Evolutionary conservation across 495 filamentous ascomycete species (phyloP).

Genomic region (Tricharina praecox): DNA sequence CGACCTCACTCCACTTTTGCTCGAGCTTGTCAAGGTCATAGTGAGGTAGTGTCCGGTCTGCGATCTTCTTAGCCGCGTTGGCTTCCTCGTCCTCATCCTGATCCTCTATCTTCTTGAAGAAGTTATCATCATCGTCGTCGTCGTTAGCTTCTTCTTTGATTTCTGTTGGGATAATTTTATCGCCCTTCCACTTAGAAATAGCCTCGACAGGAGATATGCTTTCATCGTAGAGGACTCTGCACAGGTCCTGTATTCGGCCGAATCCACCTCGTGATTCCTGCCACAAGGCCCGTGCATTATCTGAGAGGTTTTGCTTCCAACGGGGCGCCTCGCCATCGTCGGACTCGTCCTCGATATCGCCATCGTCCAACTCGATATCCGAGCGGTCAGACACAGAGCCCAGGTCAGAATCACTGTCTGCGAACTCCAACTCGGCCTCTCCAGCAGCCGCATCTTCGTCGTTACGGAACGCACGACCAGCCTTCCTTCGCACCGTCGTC

Average conservation of each 20-base stretch:
- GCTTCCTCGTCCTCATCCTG: slow-evolving; percentile 37
- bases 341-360: slow-evolving; percentile 31
- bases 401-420: slow-evolving; percentile 87
- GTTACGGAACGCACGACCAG: slow-evolving; percentile 39
- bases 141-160: slow-evolving; percentile 34
- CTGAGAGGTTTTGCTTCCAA: slow-evolving; percentile 78
- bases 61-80: slow-evolving; percentile 27
- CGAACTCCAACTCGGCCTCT: slow-evolving; percentile 60
- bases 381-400: slow-evolving; percentile 64
- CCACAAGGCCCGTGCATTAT: slow-evolving; percentile 57
- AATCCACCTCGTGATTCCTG: slow-evolving; percentile 38
- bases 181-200: slow-evolving; percentile 60
- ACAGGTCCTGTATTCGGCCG: slow-evolving; percentile 63
- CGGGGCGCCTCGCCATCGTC: slow-evolving; percentile 41
- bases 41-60: slow-evolving; percentile 60
- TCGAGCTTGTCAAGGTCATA: slow-evolving; percentile 70
- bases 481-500: slow-evolving; percentile 35
- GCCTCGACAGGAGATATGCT: slow-evolving; percentile 58
- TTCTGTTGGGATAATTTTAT: slow-evolving; percentile 29
- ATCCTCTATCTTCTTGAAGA: slow-evolving; percentile 61
- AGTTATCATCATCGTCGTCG: slow-evolving; percentile 51
- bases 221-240: slow-evolving; percentile 75
- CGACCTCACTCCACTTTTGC: slow-evolving; percentile 64
- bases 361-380: slow-evolving; percentile 45
- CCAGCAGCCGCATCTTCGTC: slow-evolving; percentile 30